Conservation (phyloP, 495 filamentous ascomycete genomes). For the Penicillium macrosclerotiorum region DNA sequence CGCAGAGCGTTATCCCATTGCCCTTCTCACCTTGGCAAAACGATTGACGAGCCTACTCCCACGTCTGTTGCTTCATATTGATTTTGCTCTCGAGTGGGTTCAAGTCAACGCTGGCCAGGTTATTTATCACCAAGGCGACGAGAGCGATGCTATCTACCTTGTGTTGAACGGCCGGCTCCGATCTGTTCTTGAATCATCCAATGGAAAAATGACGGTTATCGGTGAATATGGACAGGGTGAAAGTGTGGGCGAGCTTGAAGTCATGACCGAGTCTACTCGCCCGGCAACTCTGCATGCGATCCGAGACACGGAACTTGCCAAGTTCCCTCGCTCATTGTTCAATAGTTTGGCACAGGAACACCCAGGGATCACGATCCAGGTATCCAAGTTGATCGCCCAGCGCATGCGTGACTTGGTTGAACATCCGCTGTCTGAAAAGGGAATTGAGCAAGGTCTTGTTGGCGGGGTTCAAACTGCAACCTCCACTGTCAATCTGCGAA, state of each 20-base stretch:
- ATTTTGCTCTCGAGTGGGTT: conserved; percentile 97
- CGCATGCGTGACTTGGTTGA: conserved; percentile 89
- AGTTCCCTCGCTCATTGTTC: conserved; percentile 93
- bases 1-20: conserved; percentile 87
- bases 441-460: conserved; percentile 53
- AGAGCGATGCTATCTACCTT: conserved; percentile 98
- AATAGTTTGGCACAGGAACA: conserved; percentile 97
- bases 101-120: conserved; percentile 94
- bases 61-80: conserved; percentile 90
- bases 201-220: conserved; percentile 81
- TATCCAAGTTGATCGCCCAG: conserved; percentile 96
- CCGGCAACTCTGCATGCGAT: conserved; percentile 93
- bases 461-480: conserved; percentile 67
- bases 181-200: conserved; percentile 71
- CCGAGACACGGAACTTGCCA: conserved; percentile 92
- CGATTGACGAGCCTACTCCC: conserved; percentile 85
- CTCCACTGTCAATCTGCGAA: conserved; percentile 88
- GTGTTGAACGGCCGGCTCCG: conserved; percentile 90
- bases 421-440: conserved; percentile 68
- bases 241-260: conserved; percentile 94
- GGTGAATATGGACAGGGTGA: conserved; percentile 97
- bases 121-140: conserved; percentile 89
- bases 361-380: conserved; percentile 96
- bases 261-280: conserved; percentile 88
- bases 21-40: conserved; percentile 93